Evolutionary conservation across 306 rosid species (phyloP).

Genomic region (Trifolium repens): DNA sequence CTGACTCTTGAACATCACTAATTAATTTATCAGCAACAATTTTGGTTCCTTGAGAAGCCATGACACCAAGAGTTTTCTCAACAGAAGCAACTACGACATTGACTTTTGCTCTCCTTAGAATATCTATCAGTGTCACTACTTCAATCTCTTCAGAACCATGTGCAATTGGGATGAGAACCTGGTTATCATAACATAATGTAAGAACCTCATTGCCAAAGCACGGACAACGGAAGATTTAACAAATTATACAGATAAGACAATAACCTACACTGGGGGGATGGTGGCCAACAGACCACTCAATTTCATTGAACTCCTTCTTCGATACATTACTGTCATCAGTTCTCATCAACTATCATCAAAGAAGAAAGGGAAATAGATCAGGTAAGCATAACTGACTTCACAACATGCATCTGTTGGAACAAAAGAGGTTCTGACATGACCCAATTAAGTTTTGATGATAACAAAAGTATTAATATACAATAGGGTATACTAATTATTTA

Average conservation of each 20-base stretch:
- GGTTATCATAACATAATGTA: constrained; percentile 31
- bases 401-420: constrained; percentile 29
- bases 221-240: constrained; percentile 13
- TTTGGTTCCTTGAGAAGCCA: constrained; percentile 74
- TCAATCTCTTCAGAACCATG: constrained; percentile 93
- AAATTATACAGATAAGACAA: constrained; percentile 33
- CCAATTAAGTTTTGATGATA: no score
- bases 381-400: constrained; percentile 17
- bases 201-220: constrained; percentile 37
- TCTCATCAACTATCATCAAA: constrained; percentile 60
- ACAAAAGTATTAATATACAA: no score
- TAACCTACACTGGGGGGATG: constrained; percentile 71
- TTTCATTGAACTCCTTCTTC: constrained; percentile 83
- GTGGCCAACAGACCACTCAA: constrained; percentile 79
- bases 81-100: constrained; percentile 85
- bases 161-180: constrained; percentile 93
- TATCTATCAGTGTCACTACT: constrained; percentile 78
- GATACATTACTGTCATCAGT: constrained; percentile 50
- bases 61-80: constrained; percentile 67
- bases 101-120: constrained; percentile 88
- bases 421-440: no score
- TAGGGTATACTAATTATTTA: no score
- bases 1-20: constrained; percentile 68
- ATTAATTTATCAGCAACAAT: constrained; percentile 80
- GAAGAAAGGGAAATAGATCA: constrained; percentile 36